Evolutionary conservation across 2,329 filamentous ascomycete genomes (phyloP).

Genomic region (Ceratocystis papillata): DNA sequence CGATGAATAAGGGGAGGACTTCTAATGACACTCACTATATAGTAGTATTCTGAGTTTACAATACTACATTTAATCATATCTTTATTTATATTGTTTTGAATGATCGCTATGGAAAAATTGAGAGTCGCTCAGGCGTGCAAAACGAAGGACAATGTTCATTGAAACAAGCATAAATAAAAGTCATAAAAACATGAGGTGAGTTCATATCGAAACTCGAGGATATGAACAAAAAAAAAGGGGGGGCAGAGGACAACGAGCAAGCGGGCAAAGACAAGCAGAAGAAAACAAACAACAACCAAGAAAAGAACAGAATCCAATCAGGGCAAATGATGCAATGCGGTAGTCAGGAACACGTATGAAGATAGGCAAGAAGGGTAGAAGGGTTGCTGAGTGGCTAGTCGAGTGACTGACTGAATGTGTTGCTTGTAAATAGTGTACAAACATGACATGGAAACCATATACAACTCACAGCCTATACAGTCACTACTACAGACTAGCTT

Average conservation of each 20-base stretch:
- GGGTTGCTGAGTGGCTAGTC: not conserved
- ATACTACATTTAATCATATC: not conserved
- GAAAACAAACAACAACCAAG: not conserved
- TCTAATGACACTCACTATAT: too few species aligned
- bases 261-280: not conserved
- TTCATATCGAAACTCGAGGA: not conserved
- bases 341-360: not conserved
- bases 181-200: slow-evolving; percentile 9
- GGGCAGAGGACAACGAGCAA: not conserved
- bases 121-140: not conserved
- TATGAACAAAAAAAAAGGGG: slow-evolving; percentile 1
- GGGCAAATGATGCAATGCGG: too few species aligned
- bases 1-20: too few species aligned
- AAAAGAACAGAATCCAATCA: not conserved
- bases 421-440: not conserved
- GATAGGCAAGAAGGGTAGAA: slow-evolving; percentile 2
- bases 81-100: not conserved
- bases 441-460: not conserved
- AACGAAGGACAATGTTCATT: slow-evolving; percentile 8
- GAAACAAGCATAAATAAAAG: slow-evolving; percentile 9
- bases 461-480: not conserved
- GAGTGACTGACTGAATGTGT: not conserved
- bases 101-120: too few species aligned
- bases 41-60: too few species aligned
- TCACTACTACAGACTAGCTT: not conserved